Conservation (phyloP, 2,329 filamentous ascomycete genomes). For the Pyricularia pennisetigena region DNA sequence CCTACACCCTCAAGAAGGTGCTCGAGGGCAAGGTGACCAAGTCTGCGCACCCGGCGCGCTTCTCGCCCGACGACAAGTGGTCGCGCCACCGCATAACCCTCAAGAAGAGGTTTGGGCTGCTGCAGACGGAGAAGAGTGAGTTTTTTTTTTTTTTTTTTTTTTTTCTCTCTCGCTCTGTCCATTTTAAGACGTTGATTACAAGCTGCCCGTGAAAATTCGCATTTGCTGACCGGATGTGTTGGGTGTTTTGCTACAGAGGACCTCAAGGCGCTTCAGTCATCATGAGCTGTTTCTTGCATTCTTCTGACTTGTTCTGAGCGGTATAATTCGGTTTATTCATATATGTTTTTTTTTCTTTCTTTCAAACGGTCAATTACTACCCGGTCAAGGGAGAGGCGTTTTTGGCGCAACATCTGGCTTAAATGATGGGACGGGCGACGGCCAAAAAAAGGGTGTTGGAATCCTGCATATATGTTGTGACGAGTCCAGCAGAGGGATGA, state of each 20-base stretch:
- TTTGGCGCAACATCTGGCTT: neutral
- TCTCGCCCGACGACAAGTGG: constrained; percentile 98
- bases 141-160: constrained; percentile 12
- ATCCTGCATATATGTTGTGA: neutral
- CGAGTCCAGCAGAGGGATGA: neutral
- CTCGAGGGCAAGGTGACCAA: constrained; percentile 78
- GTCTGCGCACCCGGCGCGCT: constrained; percentile 89
- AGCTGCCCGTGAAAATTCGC: neutral
- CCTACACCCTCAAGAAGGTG: constrained; percentile 94
- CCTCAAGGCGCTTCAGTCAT: constrained; percentile 9
- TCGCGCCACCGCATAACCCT: constrained; percentile 90
- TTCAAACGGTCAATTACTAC: neutral
- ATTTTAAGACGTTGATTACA: too few relatives aligned
- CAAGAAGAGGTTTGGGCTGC: constrained; percentile 84
- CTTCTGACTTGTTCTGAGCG: neutral
- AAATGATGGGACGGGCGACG: neutral
- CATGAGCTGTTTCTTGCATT: neutral
- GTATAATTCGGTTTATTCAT: neutral
- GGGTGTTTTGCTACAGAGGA: constrained; percentile 6
- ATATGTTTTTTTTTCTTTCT: neutral
- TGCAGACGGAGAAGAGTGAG: constrained; percentile 68
- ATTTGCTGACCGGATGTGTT: neutral
- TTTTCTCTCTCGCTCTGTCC: neutral
- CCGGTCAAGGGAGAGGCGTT: neutral
- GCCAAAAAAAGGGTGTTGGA: neutral